Percentiles rank a stretch among this genome's conserved stretches.
Conservation (phyloP, 225 moss, liverwort and hornwort genomes). For the Ulota crispa region DNA sequence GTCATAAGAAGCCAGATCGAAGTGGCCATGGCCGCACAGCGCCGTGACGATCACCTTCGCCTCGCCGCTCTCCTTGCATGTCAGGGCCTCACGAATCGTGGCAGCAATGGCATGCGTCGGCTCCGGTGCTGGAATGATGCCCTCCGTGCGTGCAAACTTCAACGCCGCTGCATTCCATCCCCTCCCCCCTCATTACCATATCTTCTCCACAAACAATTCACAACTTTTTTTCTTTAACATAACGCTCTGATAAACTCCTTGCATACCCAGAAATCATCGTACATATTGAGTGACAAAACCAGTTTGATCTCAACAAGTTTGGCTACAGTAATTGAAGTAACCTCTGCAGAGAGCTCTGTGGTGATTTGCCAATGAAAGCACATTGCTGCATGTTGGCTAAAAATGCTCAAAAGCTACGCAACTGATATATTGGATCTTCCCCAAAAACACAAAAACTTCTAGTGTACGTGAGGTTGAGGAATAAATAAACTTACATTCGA, state of each 20-base stretch:
- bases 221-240: too few relatives aligned
- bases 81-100: conserved; percentile 41
- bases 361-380: neutral
- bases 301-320: too few relatives aligned
- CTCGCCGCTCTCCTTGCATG: conserved; percentile 48
- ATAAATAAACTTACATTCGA: conserved; percentile 34
- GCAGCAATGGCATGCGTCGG: conserved; percentile 57
- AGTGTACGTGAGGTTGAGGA: too few relatives aligned
- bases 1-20: conserved; percentile 46
- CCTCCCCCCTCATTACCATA: too few relatives aligned
- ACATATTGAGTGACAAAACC: too few relatives aligned
- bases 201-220: too few relatives aligned
- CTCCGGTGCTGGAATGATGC: conserved; percentile 60
- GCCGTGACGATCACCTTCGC: conserved; percentile 52
- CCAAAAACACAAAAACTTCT: too few relatives aligned
- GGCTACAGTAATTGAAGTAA: too few relatives aligned
- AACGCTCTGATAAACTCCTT: too few relatives aligned
- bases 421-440: neutral
- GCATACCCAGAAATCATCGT: too few relatives aligned
- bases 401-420: neutral
- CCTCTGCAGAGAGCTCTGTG: neutral
- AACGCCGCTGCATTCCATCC: conserved; percentile 35
- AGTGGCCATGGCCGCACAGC: conserved; percentile 56
- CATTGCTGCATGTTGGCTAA: neutral
- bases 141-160: conserved; percentile 51